Percentiles rank a stretch among this genome's conserved stretches.
phyloP scores from a whole-genome alignment of 805 yeast species.

The Monosporozyma aerobia region DNA sequence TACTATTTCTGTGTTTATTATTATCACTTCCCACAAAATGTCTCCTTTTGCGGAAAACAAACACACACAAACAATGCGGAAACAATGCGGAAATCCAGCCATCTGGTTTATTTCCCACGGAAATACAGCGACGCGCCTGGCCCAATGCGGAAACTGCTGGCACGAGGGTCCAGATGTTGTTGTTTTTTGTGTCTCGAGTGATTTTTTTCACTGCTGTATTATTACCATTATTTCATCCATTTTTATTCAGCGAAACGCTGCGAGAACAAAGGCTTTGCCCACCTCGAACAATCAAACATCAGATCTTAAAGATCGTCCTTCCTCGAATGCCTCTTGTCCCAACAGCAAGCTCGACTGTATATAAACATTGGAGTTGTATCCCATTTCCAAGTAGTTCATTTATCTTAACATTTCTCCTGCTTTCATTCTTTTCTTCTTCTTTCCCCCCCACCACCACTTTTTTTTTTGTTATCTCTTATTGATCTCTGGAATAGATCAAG shows the following conservation, averaged over 20 bases:
- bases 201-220: neutral
- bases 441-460: neutral
- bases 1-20: too few species aligned
- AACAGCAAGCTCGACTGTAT: neutral
- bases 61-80: neutral
- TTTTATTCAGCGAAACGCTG: neutral
- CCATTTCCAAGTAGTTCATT: neutral
- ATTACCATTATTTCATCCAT: neutral
- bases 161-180: neutral
- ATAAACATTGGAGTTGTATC: neutral
- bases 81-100: neutral
- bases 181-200: neutral
- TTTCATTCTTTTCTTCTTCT: neutral
- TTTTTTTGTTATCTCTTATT: neutral
- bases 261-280: neutral
- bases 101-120: neutral
- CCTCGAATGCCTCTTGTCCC: neutral
- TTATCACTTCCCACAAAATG: too few species aligned
- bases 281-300: neutral
- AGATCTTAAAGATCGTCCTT: neutral
- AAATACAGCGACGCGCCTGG: neutral
- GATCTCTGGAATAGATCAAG: neutral
- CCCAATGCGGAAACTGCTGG: neutral
- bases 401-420: neutral
- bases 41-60: too few species aligned